Evolutionary conservation across 345 rosid species (phyloP).

Genomic region (Salix brachista): DNA sequence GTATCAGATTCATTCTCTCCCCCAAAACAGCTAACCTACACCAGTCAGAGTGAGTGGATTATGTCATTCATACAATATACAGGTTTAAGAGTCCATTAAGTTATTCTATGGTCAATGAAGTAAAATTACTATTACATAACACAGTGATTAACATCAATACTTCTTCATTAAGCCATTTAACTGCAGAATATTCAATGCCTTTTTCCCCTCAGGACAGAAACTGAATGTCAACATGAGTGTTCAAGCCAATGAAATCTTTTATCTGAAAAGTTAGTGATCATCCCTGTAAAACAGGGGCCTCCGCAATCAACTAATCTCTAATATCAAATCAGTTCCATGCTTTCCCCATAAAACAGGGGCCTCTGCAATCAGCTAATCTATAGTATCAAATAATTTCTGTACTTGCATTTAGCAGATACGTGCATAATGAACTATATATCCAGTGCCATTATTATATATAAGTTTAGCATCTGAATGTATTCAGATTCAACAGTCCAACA

Average conservation of each 20-base stretch:
- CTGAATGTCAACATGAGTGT: not conserved
- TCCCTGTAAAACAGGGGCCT: not conserved
- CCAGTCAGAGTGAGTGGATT: not conserved
- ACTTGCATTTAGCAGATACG: not conserved
- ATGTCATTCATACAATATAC: not conserved
- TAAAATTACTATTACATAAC: not conserved
- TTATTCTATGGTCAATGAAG: not conserved
- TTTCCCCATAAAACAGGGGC: not conserved
- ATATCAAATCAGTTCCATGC: not conserved
- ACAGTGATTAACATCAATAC: not conserved
- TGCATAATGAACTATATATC: not conserved
- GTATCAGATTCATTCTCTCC: conserved; percentile 89
- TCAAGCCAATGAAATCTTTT: not conserved
- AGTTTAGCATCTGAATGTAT: not conserved
- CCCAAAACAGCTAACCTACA: conserved; percentile 95
- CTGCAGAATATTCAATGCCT: not conserved
- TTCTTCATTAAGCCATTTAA: not conserved
- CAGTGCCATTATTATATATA: not conserved
- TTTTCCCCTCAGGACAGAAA: not conserved
- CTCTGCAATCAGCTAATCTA: not conserved
- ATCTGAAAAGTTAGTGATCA: not conserved
- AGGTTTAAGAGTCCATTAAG: not conserved
- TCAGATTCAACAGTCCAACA: not conserved
- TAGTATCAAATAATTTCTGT: not conserved
- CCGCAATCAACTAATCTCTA: not conserved